A percentile compares a stretch with the other conserved stretches of the same genome.
Evolutionary conservation across 2,329 filamentous ascomycete species (phyloP).

Genomic region (Aspergillus awamori): DNA sequence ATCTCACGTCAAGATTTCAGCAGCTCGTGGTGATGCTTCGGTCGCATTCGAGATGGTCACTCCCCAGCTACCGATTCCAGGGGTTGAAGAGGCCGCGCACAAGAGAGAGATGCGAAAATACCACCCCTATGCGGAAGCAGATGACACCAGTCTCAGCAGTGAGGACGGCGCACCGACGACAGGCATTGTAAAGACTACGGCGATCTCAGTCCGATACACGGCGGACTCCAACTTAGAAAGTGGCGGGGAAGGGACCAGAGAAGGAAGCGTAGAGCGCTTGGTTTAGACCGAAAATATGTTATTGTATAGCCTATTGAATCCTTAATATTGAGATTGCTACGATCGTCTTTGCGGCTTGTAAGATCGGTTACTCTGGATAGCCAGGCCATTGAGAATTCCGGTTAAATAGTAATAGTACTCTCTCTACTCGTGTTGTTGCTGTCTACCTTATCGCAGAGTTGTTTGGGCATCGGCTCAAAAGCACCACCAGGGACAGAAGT

Average conservation of each 20-base stretch:
- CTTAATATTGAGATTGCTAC: no score
- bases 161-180: background rate
- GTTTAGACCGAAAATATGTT: background rate
- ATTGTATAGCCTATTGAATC: no score
- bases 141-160: background rate
- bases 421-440: no score
- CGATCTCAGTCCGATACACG: background rate
- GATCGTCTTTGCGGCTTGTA: background rate
- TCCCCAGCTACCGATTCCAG: background rate
- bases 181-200: background rate
- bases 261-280: background rate
- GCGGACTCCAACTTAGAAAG: background rate
- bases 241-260: background rate
- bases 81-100: background rate
- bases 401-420: no score
- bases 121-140: background rate
- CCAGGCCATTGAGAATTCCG: no score
- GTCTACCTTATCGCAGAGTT: no score
- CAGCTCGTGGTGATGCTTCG: background rate
- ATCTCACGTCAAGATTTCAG: background rate
- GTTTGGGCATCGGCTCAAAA: no score
- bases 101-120: slow-evolving; percentile 5
- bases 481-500: no score
- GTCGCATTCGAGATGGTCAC: background rate
- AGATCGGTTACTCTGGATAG: no score